Evolutionary conservation across 1,284 basidiomycete species (phyloP).

Genomic region (Cryptococcus sp.): DNA sequence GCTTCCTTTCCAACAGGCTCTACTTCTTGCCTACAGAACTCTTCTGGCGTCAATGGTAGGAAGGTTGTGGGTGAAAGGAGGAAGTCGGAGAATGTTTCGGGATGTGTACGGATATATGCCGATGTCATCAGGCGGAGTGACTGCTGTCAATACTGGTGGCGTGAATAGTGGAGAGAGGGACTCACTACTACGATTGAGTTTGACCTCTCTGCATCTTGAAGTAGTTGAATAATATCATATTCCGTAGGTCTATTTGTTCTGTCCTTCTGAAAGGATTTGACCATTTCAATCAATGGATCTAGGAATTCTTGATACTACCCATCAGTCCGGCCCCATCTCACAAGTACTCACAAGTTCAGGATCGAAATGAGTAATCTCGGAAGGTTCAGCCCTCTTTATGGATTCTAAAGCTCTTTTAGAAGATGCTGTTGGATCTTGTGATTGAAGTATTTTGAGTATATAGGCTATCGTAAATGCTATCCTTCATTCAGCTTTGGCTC

Average conservation of each 20-base stretch:
- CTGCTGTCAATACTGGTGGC: slow-evolving; percentile 8
- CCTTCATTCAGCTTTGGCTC: not conserved
- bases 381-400: slow-evolving; percentile 55
- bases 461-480: slow-evolving; percentile 66
- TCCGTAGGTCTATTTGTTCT: slow-evolving; percentile 43
- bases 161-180: slow-evolving; percentile 54
- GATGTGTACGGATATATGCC: slow-evolving; percentile 67
- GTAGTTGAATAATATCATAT: slow-evolving; percentile 33
- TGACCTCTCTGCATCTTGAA: slow-evolving; percentile 42
- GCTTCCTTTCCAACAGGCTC: slow-evolving; percentile 79
- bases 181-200: slow-evolving; percentile 44
- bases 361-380: slow-evolving; percentile 62
- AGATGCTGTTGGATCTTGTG: slow-evolving; percentile 50
- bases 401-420: slow-evolving; percentile 56
- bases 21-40: slow-evolving; percentile 72
- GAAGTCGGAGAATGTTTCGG: slow-evolving; percentile 64
- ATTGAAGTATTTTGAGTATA: slow-evolving; percentile 57
- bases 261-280: slow-evolving; percentile 31
- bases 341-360: slow-evolving; percentile 54
- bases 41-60: slow-evolving; percentile 56
- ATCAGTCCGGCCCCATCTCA: not conserved
- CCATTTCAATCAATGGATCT: slow-evolving; percentile 30
- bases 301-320: slow-evolving; percentile 42
- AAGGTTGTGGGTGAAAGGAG: slow-evolving; percentile 68
- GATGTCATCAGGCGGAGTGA: slow-evolving; percentile 71